Base-by-base conservation (phyloP, 1,284 basidiomycete species). In the Irpex rosettiformis region DNA sequence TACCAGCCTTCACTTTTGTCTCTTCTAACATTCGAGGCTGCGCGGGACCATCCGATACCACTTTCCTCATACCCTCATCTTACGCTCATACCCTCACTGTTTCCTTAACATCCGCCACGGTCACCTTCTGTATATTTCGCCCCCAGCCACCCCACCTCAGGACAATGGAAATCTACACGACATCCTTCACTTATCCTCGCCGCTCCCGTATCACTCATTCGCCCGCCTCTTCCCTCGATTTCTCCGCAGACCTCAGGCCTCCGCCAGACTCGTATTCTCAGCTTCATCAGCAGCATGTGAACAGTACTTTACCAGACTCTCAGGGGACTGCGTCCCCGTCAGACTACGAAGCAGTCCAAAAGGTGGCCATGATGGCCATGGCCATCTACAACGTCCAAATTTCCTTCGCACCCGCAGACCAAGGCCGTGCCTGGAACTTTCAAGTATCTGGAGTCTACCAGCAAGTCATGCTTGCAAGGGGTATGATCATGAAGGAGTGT, bases 161-260 rank as follows among this genome's bases (percentile, higher is more conserved):
- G 65, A 75, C 70, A 70, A 94, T 95, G 94, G 94, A 96, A 73
- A 85, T 94, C 71, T 96, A 95, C 83, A 92, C 93, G 57, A 93
- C 92, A 66, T 92, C 93, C 70, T 93, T 94, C 80, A 88, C 86
- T 68, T 89, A 91, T 77, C 91, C 91, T 67, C 88, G 89, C 77
- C 79, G 85, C 71, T 80, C 85, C 72, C 85, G 85, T 70, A 81
- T 84, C 74, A 74, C 79, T 75, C 82, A 82, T 74, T 83, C 84
- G 58, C 76, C 82, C 56, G 74, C 83, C 65, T 82, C 83, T 62
- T 81, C 85, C 63, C 78, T 87, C 76, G 86, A 89, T 71, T 83
- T 83, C 69, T 77, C 81, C 57, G 73, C 78, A 52, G 65, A 61
- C 66, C 57, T 65, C 65, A 52, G 71, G 69, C 65, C 69, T 75